Conservation (phyloP, 2,329 filamentous ascomycete species). For the Diaporthe ilicicola region DNA sequence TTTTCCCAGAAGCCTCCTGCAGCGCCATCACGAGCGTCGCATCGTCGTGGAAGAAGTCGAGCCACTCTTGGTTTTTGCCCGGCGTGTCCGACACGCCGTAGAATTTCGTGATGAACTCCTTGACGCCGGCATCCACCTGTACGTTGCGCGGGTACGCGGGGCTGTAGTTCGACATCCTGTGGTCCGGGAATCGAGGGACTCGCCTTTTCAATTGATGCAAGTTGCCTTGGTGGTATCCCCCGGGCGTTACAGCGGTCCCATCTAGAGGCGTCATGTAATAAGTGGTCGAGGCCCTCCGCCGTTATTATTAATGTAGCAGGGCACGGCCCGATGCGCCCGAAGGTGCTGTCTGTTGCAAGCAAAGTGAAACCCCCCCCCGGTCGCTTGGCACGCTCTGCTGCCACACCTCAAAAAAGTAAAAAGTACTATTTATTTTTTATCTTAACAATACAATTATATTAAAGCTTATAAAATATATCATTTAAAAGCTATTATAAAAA, state of each 20-base stretch:
- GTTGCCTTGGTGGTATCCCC: neutral
- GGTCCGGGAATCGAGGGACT: neutral
- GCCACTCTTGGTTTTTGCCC: constrained; percentile 53
- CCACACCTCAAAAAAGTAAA: no score
- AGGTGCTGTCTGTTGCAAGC: no score
- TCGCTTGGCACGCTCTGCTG: no score
- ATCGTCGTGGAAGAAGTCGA: constrained; percentile 50
- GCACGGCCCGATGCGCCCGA: constrained; percentile 18
- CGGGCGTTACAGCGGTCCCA: no score
- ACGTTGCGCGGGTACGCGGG: constrained; percentile 41
- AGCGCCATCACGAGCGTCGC: constrained; percentile 54
- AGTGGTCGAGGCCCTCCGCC: neutral
- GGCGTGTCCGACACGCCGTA: constrained; percentile 53
- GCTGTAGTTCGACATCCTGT: constrained; percentile 36
- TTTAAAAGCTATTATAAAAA: no score
- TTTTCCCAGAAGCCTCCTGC: constrained; percentile 45
- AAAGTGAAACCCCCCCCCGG: no score
- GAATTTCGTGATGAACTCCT: constrained; percentile 52
- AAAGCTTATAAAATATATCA: no score
- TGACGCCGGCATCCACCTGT: constrained; percentile 35
- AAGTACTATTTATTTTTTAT: no score
- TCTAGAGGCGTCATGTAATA: neutral
- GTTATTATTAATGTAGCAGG: neutral
- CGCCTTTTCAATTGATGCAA: neutral
- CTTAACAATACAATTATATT: no score